Percentiles rank a stretch among this genome's conserved stretches.
Evolutionary conservation across 2,329 filamentous ascomycete genomes (phyloP).

Genomic region (Tolypocladium sp.): DNA sequence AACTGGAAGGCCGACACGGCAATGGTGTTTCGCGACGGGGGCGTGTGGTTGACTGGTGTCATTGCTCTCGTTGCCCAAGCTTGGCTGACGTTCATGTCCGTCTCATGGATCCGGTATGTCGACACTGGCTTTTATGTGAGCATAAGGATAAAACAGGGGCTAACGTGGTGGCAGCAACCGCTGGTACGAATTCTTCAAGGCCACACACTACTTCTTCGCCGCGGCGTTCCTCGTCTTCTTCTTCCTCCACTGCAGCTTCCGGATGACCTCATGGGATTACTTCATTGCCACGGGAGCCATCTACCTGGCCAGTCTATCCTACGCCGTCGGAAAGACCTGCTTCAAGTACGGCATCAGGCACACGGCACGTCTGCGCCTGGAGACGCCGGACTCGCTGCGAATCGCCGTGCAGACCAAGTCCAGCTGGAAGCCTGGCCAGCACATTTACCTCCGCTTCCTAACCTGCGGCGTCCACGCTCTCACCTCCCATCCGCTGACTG

Average conservation of each 20-base stretch:
- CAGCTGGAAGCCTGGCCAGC: slow-evolving; percentile 42
- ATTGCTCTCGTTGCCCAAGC: slow-evolving; percentile 42
- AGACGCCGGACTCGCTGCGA: slow-evolving; percentile 26
- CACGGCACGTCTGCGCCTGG: slow-evolving; percentile 28
- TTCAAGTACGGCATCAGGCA: slow-evolving; percentile 39
- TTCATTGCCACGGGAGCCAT: slow-evolving; percentile 44
- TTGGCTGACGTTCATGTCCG: slow-evolving; percentile 45
- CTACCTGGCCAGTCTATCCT: slow-evolving; percentile 24
- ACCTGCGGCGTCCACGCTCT: slow-evolving; percentile 31
- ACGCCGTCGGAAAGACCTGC: slow-evolving; percentile 36
- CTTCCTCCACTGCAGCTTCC: slow-evolving; percentile 51
- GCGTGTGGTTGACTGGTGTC: slow-evolving; percentile 47
- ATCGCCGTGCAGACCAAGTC: slow-evolving; percentile 33
- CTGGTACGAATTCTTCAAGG: slow-evolving; percentile 54
- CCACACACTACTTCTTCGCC: slow-evolving; percentile 41
- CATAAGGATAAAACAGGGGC: not conserved
- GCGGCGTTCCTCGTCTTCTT: slow-evolving; percentile 48
- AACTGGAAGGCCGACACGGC: slow-evolving; percentile 38
- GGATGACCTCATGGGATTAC: slow-evolving; percentile 49
- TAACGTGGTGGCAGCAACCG: slow-evolving; percentile 27
- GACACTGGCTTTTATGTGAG: no score
- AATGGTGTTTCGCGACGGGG: slow-evolving; percentile 29
- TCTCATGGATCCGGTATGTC: slow-evolving; percentile 37
- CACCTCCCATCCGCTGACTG: slow-evolving; percentile 45
- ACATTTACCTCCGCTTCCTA: slow-evolving; percentile 45